Conservation (phyloP, 768 basidiomycete species). For the Auriscalpium vulgare region DNA sequence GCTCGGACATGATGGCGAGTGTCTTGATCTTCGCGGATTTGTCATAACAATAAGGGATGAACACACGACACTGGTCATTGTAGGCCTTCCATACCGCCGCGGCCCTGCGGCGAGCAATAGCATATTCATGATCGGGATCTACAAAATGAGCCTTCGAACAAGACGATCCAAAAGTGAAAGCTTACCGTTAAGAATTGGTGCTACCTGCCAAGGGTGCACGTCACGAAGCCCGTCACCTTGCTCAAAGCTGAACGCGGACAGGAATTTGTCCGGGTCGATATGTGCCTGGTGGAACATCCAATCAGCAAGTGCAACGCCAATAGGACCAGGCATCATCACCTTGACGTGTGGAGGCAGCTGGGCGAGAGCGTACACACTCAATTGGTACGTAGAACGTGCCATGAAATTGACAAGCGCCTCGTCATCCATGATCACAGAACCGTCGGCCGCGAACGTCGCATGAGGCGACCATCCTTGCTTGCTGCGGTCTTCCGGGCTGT, state of each 20-base stretch:
- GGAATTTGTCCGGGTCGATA: background rate
- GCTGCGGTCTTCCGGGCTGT: background rate
- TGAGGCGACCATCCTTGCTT: background rate
- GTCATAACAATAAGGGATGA: too few species aligned
- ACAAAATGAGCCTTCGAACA: too few species aligned
- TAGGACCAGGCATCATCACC: background rate
- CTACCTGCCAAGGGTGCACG: background rate
- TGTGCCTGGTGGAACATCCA: background rate
- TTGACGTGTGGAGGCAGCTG: background rate
- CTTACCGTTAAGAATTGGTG: background rate
- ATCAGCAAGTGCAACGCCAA: too few species aligned
- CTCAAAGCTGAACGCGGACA: background rate
- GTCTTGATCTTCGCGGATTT: too few species aligned
- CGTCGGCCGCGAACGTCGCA: background rate
- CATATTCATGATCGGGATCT: too few species aligned
- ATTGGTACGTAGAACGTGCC: background rate
- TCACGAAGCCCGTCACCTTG: background rate
- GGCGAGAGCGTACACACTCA: background rate
- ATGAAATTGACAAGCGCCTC: background rate
- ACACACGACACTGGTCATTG: too few species aligned
- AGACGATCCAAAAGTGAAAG: too few species aligned
- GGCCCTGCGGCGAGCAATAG: too few species aligned
- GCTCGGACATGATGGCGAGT: too few species aligned
- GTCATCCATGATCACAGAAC: background rate
- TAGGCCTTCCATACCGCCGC: too few species aligned